These are phyloP conservation scores for Starmerella geochares DNA, from an alignment of 805 yeast species.

Conservation along the genomic window DNA sequence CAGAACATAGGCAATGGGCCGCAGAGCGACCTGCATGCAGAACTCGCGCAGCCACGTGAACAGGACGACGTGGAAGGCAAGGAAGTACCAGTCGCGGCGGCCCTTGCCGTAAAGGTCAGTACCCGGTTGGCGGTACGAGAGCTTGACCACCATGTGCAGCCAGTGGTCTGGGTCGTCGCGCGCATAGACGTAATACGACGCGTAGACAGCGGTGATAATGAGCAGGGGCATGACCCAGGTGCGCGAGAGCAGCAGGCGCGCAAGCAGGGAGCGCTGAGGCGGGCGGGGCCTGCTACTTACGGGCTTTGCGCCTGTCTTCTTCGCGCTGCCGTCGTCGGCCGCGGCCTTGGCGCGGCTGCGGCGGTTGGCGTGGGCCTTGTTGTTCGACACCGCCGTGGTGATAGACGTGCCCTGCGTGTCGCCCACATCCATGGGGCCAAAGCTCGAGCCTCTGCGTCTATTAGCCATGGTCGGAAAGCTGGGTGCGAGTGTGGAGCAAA, in stretches of 20 bases:
- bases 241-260: constrained; percentile 6
- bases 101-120: constrained; percentile 76
- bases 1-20: constrained; percentile 52
- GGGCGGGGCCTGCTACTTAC: not conserved
- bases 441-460: constrained; percentile 23
- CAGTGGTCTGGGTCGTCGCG: constrained; percentile 20
- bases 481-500: not conserved
- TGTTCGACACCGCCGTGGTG: constrained; percentile 18
- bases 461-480: constrained; percentile 1
- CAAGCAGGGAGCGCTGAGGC: not conserved
- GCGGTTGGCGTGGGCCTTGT: constrained; percentile 12
- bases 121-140: constrained; percentile 33
- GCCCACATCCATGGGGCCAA: constrained; percentile 26
- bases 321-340: not conserved
- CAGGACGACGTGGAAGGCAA: constrained; percentile 67
- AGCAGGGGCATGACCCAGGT: constrained; percentile 26
- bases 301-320: not conserved
- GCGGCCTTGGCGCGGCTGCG: constrained; percentile 6
- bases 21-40: constrained; percentile 67
- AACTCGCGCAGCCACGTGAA: constrained; percentile 90
- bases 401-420: constrained; percentile 27
- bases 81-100: constrained; percentile 65
- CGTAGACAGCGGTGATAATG: constrained; percentile 13
- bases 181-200: constrained; percentile 17
- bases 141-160: constrained; percentile 20